Base-by-base conservation (phyloP, 2,329 filamentous ascomycete genomes). In the Aspergillus calidoustus region DNA sequence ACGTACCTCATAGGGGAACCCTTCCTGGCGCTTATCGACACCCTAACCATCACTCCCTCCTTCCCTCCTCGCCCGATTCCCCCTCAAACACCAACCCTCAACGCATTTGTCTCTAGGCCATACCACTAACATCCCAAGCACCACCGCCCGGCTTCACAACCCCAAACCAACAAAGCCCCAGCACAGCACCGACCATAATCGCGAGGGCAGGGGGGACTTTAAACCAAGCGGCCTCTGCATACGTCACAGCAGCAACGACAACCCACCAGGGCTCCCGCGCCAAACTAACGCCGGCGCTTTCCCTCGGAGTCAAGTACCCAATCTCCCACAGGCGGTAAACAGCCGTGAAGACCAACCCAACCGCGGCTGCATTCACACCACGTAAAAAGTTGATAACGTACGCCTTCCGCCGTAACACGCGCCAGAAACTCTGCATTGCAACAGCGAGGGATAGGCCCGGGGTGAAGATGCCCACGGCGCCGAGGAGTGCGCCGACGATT, bases 261-360 rank as follows among this genome's bases (percentile, higher is more conserved):
- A 89, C 81, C 84, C 86, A 89, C 85, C 86, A 89, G 0, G 87
- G 85, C 63, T 89, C 86, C 43, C 80, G 77, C 0, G 76, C 86
- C 48, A 89, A 69, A 65, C 83, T 86, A 50, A 77, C 81, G 0
- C 87, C 87, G 2, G 69, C 68, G 60, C 78, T 76, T n/a, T 79
- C 81, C 0, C 77, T 76, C 22, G 82, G 75, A 13, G 83, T 84
- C 5, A 89, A 73, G 62, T 82, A 87, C 0, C 87, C 87, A 66
- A 89, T 84, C 73, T 87, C 80, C 84, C 85, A 88, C 7, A 89
- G 73, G 2, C 86, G 77, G 63, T 89, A 89, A 0, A 89, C 86
- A 0, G 87, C 87, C 0, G 86, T 88, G 57, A 86, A 89, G 0
- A 89, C 84, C 43, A 89, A 66, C 0, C 87, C 87, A 0, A 89